Conservation (phyloP, 805 yeast genomes). For the Yarrowia divulgata region DNA sequence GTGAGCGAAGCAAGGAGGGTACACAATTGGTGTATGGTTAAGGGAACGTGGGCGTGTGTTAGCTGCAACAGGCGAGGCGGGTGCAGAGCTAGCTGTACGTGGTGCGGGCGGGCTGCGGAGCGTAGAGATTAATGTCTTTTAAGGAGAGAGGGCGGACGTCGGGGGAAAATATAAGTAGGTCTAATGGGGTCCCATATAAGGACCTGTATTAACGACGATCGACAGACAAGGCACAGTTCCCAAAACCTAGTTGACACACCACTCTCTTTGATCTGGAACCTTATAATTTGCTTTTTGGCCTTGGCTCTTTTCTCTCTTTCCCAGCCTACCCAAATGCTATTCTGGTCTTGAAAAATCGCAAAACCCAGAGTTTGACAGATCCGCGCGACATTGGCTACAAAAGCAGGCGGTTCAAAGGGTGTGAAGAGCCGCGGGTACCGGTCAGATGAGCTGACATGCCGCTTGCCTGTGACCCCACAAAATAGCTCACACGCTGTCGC, state of each 20-base stretch:
- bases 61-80: slow-evolving; percentile 1
- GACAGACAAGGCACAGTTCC: slow-evolving; percentile 18
- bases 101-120: not conserved
- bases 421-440: too few species aligned
- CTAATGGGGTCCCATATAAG: slow-evolving; percentile 11
- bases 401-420: too few species aligned
- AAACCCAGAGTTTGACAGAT: not conserved
- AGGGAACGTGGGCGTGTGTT: slow-evolving; percentile 12
- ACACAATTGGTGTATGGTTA: not conserved
- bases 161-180: not conserved
- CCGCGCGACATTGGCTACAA: not conserved
- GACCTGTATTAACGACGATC: slow-evolving; percentile 14
- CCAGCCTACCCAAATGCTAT: not conserved
- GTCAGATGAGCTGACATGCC: too few species aligned
- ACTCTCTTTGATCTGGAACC: slow-evolving; percentile 29
- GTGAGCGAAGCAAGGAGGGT: slow-evolving; percentile 34
- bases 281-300: slow-evolving; percentile 15
- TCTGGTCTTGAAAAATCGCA: not conserved
- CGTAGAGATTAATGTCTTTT: not conserved
- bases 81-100: slow-evolving; percentile 5
- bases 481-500: too few species aligned
- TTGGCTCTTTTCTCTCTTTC: slow-evolving; percentile 8
- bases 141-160: not conserved
- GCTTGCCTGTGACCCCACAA: too few species aligned
- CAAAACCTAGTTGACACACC: slow-evolving; percentile 1